Conservation (phyloP, 768 basidiomycete species). For the Lepiota subincarnata region DNA sequence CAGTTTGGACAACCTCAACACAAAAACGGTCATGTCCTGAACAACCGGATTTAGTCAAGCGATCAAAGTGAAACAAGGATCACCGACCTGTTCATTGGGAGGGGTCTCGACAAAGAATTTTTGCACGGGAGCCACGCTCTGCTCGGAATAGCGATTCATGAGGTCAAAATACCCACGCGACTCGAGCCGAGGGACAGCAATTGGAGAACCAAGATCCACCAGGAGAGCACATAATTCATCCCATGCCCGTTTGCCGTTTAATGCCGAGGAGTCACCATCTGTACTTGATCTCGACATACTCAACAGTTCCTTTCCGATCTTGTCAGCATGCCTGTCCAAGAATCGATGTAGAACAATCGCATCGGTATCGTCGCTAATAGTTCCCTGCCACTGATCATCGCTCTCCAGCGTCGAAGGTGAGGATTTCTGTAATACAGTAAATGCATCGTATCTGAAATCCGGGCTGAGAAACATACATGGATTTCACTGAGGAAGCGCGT, state of each 20-base stretch:
- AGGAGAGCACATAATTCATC: conserved; percentile 73
- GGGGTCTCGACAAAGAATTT: conserved; percentile 60
- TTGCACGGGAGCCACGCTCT: conserved; percentile 57
- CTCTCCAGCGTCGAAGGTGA: conserved; percentile 45
- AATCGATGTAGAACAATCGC: conserved; percentile 80
- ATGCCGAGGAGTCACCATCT: conserved; percentile 52
- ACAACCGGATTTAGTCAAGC: not conserved
- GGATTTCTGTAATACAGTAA: conserved; percentile 29
- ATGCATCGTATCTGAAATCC: not conserved
- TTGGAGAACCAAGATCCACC: conserved; percentile 70
- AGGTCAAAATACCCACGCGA: conserved; percentile 68
- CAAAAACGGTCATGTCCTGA: conserved; percentile 51
- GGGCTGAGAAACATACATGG: conserved; percentile 42
- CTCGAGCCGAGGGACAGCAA: conserved; percentile 60
- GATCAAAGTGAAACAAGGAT: not conserved
- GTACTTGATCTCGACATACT: conserved; percentile 59
- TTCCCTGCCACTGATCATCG: conserved; percentile 68
- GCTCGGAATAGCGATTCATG: conserved; percentile 58
- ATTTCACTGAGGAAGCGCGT: conserved; percentile 76
- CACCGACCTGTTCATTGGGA: conserved; percentile 38
- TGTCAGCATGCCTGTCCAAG: conserved; percentile 81
- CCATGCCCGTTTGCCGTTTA: conserved; percentile 79
- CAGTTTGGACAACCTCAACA: conserved; percentile 62
- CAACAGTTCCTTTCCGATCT: conserved; percentile 82
- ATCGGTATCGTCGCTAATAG: conserved; percentile 81